Evolutionary conservation across 2,329 filamentous ascomycete genomes (phyloP).

Genomic region (Calonectria fujianensis): DNA sequence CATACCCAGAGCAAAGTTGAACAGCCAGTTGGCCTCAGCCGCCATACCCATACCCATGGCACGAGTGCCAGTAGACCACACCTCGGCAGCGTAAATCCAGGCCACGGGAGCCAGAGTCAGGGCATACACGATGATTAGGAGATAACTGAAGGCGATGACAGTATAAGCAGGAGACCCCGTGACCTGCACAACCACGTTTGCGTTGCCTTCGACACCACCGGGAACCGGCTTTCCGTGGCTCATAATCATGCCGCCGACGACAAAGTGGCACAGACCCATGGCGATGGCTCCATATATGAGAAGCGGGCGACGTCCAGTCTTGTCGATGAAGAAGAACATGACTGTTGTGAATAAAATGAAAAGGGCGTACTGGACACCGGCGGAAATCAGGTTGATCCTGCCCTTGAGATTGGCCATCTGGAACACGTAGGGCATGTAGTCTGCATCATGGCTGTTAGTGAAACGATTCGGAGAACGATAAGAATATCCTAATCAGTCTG

Average conservation of each 20-base stretch:
- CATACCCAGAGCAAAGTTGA: slow-evolving; percentile 51
- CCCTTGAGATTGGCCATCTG: slow-evolving; percentile 54
- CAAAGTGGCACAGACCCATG: slow-evolving; percentile 67
- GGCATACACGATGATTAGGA: slow-evolving; percentile 62
- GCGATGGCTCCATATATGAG: slow-evolving; percentile 71
- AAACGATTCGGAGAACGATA: neutral
- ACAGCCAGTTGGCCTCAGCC: slow-evolving; percentile 53
- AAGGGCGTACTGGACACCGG: slow-evolving; percentile 71
- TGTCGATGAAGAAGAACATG: slow-evolving; percentile 70
- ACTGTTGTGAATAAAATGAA: slow-evolving; percentile 68
- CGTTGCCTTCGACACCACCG: slow-evolving; percentile 65
- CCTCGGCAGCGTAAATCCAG: slow-evolving; percentile 67
- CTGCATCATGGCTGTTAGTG: slow-evolving; percentile 4
- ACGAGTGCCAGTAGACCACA: slow-evolving; percentile 63
- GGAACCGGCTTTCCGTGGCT: slow-evolving; percentile 64
- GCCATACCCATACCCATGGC: slow-evolving; percentile 61
- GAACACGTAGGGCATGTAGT: slow-evolving; percentile 68
- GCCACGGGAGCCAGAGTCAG: slow-evolving; percentile 64
- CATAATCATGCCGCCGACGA: slow-evolving; percentile 69
- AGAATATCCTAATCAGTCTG: neutral
- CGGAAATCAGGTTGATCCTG: slow-evolving; percentile 69
- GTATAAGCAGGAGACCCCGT: slow-evolving; percentile 71
- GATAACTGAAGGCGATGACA: slow-evolving; percentile 78
- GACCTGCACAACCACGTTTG: slow-evolving; percentile 38
- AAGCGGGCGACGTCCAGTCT: slow-evolving; percentile 75